Conservation (phyloP, 441 rosid genomes). For the Syzygium malaccense region DNA sequence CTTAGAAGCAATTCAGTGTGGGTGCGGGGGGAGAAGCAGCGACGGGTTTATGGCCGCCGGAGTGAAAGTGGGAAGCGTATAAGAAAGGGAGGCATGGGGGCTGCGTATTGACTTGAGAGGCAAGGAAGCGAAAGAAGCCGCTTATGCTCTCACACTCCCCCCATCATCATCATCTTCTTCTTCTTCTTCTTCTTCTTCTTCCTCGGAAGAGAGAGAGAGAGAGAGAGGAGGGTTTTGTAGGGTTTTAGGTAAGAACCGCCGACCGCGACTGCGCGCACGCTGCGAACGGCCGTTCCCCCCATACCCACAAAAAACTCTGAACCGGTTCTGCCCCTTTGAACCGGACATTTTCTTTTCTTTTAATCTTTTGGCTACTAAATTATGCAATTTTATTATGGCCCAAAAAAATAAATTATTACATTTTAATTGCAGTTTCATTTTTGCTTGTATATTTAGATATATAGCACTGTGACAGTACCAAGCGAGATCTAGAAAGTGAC, state of each 20-base stretch:
- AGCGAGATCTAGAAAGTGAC: neutral
- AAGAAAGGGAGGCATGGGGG: neutral
- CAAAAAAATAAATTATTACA: neutral
- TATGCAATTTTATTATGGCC: neutral
- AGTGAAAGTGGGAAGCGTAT: neutral
- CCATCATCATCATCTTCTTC: neutral
- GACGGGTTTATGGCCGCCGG: neutral
- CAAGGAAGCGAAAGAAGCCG: conserved; percentile 18
- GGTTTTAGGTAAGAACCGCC: neutral
- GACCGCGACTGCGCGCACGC: neutral
- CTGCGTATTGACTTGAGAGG: conserved; percentile 20
- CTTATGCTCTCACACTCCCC: neutral
- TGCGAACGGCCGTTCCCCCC: neutral
- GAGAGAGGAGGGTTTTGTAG: neutral
- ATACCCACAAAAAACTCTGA: neutral
- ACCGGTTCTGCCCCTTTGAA: neutral
- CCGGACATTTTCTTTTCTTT: neutral
- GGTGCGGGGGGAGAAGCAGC: neutral
- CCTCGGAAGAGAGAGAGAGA: neutral
- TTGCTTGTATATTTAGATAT: neutral
- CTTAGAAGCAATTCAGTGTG: neutral
- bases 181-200: neutral
- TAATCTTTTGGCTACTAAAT: neutral
- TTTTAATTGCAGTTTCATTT: neutral
- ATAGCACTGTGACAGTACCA: no score